Evolutionary conservation across 2,329 filamentous ascomycete species (phyloP).

Genomic region (Aspergillus sp.): DNA sequence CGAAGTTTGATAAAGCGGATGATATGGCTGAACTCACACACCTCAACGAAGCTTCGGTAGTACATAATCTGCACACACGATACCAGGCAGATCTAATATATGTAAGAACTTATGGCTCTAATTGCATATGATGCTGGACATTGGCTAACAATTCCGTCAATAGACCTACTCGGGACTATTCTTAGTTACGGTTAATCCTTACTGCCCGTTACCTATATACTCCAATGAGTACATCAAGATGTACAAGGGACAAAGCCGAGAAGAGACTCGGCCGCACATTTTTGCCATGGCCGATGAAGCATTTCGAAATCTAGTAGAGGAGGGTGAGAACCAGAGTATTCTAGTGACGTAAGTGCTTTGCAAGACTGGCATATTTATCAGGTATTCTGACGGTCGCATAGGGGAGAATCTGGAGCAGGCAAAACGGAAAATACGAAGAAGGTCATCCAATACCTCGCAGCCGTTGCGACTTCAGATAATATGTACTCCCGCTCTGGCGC

Average conservation of each 20-base stretch:
- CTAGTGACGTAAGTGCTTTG: slow-evolving; percentile 70
- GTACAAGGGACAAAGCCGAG: slow-evolving; percentile 87
- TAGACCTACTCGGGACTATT: slow-evolving; percentile 96
- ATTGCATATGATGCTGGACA: not conserved
- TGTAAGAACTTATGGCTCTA: slow-evolving; percentile 41
- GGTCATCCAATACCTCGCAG: slow-evolving; percentile 96
- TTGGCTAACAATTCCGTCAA: not conserved
- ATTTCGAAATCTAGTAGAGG: slow-evolving; percentile 91
- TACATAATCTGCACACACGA: slow-evolving; percentile 92
- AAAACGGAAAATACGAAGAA: slow-evolving; percentile 99
- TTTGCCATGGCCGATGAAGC: slow-evolving; percentile 97
- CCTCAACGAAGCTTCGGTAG: slow-evolving; percentile 94
- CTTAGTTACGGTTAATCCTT: slow-evolving; percentile 94
- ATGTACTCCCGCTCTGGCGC: slow-evolving; percentile 59
- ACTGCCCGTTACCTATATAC: slow-evolving; percentile 92
- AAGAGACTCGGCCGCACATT: slow-evolving; percentile 96
- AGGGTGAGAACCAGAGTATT: slow-evolving; percentile 95
- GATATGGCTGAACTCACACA: slow-evolving; percentile 99
- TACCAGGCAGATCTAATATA: slow-evolving; percentile 96
- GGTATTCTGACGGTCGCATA: slow-evolving; percentile 21
- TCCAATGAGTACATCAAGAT: slow-evolving; percentile 96
- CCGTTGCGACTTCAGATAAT: slow-evolving; percentile 83
- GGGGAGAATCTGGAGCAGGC: slow-evolving; percentile 91
- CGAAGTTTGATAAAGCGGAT: slow-evolving; percentile 98
- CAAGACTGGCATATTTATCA: not conserved